Base-by-base conservation (phyloP, 169 alveolate genomes). In the Plasmodium vivax region DNA sequence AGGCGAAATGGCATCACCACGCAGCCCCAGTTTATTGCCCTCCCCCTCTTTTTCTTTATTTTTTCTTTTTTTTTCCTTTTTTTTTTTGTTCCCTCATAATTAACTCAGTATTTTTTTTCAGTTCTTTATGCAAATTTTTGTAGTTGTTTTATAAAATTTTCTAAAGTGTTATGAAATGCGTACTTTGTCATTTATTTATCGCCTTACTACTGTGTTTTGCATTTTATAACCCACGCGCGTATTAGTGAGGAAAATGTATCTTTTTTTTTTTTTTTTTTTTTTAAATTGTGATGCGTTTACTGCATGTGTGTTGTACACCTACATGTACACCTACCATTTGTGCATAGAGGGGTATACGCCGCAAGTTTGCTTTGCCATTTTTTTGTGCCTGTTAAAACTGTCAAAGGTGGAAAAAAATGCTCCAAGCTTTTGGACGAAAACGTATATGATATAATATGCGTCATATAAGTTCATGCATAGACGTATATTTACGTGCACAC, bases 21-120 rank as follows among this genome's bases (percentile, higher is more conserved):
- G 32, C 12, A 9, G 7, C 38, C 43, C 43, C 77, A 6, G 38
- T 75, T 34, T 75, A 36, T 75, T 9, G 34, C 56, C 38, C n/a
- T 68, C 30, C 38, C 38, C 38, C n/a, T 68, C n/a, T 68, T 68
- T 68, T 68, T 68, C 3, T 19, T n/a, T 62, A 19, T 62, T 62
- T 16, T 62, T 62, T 19, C 6, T 62, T 62, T 62, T 16, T 62
- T 62, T 62, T 62, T 62, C 27, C 27, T 68, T 68, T n/a, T 68
- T 68, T 68, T 68, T 72, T 72, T n/a, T 72, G 43, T 72, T 72
- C 30, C n/a, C 81, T 72, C 81, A 32, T 72, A 32, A 32, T 72
- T 72, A 72, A 32, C 43, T 72, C n/a, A 32, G 38, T 72, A 32
- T 72, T 72, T 72, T 72, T 72, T 72, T 72, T 72, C 43, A 32